Base-by-base conservation (phyloP, 2,329 filamentous ascomycete species). In the Fusarium sp. region DNA sequence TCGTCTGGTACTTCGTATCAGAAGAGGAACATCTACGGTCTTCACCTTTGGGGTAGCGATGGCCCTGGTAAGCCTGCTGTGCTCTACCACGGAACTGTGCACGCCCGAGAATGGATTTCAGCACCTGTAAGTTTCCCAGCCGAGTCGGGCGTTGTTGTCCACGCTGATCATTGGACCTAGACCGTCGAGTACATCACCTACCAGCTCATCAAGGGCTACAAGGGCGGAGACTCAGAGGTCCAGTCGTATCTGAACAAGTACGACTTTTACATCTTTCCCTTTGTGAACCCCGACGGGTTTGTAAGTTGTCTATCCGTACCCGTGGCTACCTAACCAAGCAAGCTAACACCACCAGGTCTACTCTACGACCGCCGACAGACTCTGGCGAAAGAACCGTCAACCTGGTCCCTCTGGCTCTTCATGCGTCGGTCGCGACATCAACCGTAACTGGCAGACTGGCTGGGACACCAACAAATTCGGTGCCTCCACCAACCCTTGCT, bases 81-180 rank as follows among this genome's bases (percentile, higher is more conserved):
- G 26, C 73, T 84, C 19, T 79, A 79, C 59, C 83, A 85, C 56
- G 79, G 80, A 19, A 84, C 80, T 40, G 80, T 83, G 1, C 83
- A 86, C 67, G 80, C 82, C 8, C 75, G 83, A 31, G 82, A 85
- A 73, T 85, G 83, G 83, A 84, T 85, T 43, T 78, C 79, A 15
- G 78, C 80, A 0, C 79, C 81, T 60, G 80, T 81, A 83, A 89
- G 78, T 90, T 3, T 12, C 8, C 1, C 3, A 5, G 5, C 4
- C 9, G 5, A 5, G 5, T 6, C 9, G 5, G 11, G 6, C 11
- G 5, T 13, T 32, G 8, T 29, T 9, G 6, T 15, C 25, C 7
- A 35, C 3, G 22, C 45, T 65, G 28, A 61, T 25, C 13, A 28
- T 42, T 40, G 74, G 74, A 74, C 75, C 7, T 40, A 74, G 74